Evolutionary conservation across 1,284 basidiomycete species (phyloP).

Genomic region (Leccinum griseonigrum): DNA sequence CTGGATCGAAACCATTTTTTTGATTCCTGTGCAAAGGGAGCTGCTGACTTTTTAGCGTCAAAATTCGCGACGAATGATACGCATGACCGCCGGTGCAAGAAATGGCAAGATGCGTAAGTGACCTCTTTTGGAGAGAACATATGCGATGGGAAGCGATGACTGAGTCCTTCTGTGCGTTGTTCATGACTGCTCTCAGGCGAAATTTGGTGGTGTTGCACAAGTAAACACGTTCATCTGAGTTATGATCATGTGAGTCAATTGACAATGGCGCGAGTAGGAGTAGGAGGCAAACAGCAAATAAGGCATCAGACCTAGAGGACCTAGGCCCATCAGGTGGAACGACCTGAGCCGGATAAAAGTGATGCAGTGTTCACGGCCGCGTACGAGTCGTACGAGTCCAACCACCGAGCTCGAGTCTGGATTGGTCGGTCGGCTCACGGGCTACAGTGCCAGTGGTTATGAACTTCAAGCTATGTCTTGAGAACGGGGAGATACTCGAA

Average conservation of each 20-base stretch:
- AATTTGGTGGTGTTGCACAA: neutral
- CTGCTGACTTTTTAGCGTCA: neutral
- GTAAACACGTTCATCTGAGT: neutral
- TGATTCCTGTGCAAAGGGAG: conserved; percentile 9
- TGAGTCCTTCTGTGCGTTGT: neutral
- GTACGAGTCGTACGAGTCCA: conserved; percentile 17
- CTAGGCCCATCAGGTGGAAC: neutral
- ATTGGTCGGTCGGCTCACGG: conserved; percentile 1
- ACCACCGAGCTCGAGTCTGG: neutral
- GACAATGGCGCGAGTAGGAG: neutral
- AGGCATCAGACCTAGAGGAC: neutral
- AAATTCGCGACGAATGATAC: neutral
- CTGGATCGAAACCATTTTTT: conserved; percentile 4
- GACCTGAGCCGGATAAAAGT: conserved; percentile 2
- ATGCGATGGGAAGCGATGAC: neutral
- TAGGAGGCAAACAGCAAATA: neutral
- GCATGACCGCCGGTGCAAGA: conserved; percentile 4
- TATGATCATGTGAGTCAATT: neutral
- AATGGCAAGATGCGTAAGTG: neutral
- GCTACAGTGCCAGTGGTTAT: neutral
- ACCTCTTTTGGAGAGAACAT: conserved; percentile 7
- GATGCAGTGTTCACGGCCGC: conserved; percentile 14
- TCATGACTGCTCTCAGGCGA: neutral
- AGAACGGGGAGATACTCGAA: conserved; percentile 8
- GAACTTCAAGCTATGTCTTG: conserved; percentile 14